A percentile compares a stretch with the other conserved stretches of the same genome.
phyloP scores from a whole-genome alignment of 495 filamentous ascomycete genomes.

The Neurospora pannonica region DNA sequence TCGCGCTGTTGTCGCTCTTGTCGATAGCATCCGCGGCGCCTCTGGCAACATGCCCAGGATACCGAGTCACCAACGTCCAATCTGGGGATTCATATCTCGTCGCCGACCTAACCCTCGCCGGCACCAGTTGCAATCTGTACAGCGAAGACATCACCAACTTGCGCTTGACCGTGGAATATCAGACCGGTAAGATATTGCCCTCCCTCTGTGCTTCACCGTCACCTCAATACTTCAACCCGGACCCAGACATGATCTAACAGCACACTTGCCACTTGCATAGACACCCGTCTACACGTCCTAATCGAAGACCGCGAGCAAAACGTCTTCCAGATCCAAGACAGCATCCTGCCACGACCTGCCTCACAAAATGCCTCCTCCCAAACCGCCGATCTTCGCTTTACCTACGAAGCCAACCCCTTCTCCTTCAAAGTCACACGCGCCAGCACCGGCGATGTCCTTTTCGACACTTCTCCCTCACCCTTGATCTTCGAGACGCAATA shows the following conservation, averaged over 20 bases:
- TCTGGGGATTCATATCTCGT: constrained; percentile 39
- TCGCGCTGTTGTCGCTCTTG: constrained; percentile 35
- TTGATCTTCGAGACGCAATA: constrained; percentile 77
- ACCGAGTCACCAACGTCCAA: constrained; percentile 55
- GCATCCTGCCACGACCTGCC: constrained; percentile 54
- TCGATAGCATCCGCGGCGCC: constrained; percentile 8
- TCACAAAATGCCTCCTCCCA: constrained; percentile 8
- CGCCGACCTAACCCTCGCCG: constrained; percentile 57
- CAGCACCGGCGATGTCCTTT: constrained; percentile 57
- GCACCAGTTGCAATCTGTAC: constrained; percentile 57
- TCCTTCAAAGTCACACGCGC: constrained; percentile 60
- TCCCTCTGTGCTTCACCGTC: not conserved
- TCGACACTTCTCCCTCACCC: constrained; percentile 61
- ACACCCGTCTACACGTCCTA: constrained; percentile 68
- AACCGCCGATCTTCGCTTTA: constrained; percentile 50
- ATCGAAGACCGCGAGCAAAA: constrained; percentile 63
- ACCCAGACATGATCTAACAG: constrained; percentile 1
- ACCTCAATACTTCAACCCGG: not conserved
- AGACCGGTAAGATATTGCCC: constrained; percentile 48
- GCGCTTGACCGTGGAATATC: constrained; percentile 62
- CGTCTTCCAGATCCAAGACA: constrained; percentile 70
- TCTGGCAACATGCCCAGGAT: constrained; percentile 55
- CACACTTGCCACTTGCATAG: constrained; percentile 28
- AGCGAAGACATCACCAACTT: constrained; percentile 57
- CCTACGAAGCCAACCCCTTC: constrained; percentile 57